Evolutionary conservation across 768 basidiomycete species (phyloP).

Genomic region (Suillus occidentalis): DNA sequence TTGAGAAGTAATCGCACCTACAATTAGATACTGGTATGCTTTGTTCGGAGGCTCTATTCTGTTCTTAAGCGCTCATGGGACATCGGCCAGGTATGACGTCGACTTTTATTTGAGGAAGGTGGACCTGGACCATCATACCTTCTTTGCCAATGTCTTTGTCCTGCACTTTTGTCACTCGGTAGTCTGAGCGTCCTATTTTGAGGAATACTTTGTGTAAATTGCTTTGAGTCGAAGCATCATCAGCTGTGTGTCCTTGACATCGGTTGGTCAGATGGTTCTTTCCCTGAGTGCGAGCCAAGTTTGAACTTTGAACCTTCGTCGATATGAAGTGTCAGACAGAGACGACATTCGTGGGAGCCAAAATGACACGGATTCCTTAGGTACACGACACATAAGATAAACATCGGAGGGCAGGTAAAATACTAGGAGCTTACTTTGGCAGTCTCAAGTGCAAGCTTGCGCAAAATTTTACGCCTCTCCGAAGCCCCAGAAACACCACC

Average conservation of each 20-base stretch:
- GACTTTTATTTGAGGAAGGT: slow-evolving; percentile 90
- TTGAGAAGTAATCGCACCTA: slow-evolving; percentile 42
- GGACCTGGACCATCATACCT: slow-evolving; percentile 96
- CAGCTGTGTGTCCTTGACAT: slow-evolving; percentile 90
- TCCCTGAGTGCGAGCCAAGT: slow-evolving; percentile 97
- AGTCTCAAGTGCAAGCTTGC: slow-evolving; percentile 95
- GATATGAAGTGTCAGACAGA: slow-evolving; percentile 97
- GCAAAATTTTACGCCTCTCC: slow-evolving; percentile 88
- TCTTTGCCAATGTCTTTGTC: slow-evolving; percentile 89
- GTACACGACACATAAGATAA: slow-evolving; percentile 42
- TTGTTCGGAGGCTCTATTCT: slow-evolving; percentile 94
- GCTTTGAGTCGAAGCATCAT: slow-evolving; percentile 80
- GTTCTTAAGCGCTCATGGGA: slow-evolving; percentile 98
- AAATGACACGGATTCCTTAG: slow-evolving; percentile 83
- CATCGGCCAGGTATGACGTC: slow-evolving; percentile 82
- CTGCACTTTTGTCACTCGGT: slow-evolving; percentile 95
- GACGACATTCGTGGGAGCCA: slow-evolving; percentile 95
- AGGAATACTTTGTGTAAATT: slow-evolving; percentile 91
- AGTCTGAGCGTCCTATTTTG: slow-evolving; percentile 95
- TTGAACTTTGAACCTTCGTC: slow-evolving; percentile 99
- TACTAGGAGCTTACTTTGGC: slow-evolving; percentile 67
- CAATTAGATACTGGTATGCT: slow-evolving; percentile 96
- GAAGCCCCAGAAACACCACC: slow-evolving; percentile 95
- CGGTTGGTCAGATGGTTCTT: slow-evolving; percentile 99
- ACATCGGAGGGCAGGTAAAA: neutral